A percentile compares a stretch with the other conserved stretches of the same genome.
Conservation (phyloP, 805 yeast species). For the Sungouiella blattae region DNA sequence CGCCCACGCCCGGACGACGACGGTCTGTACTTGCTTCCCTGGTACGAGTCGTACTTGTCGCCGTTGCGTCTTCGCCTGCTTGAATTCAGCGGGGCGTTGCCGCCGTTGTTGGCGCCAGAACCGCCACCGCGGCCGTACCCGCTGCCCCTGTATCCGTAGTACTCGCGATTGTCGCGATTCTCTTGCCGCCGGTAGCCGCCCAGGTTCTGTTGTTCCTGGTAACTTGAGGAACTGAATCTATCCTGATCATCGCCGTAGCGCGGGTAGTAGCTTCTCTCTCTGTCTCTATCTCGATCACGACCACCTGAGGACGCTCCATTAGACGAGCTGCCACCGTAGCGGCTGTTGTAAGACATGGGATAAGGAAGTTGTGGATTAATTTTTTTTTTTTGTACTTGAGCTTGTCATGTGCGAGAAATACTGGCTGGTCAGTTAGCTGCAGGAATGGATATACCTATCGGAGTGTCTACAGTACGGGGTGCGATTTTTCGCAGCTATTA, state of each 20-base stretch:
- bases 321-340: constrained; percentile 5
- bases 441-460: no score
- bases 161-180: constrained; percentile 6
- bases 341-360: constrained; percentile 12
- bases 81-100: neutral
- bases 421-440: no score
- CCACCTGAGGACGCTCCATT: constrained; percentile 1
- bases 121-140: constrained; percentile 2
- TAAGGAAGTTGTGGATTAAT: no score
- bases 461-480: no score
- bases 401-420: no score
- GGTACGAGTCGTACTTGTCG: constrained; percentile 10
- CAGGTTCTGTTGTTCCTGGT: no score
- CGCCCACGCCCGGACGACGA: no score
- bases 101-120: constrained; percentile 1
- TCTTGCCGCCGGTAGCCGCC: constrained; percentile 2
- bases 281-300: constrained; percentile 4
- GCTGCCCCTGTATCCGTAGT: constrained; percentile 9
- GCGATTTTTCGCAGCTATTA: no score
- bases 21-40: constrained; percentile 14
- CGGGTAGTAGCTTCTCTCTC: neutral
- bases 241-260: no score
- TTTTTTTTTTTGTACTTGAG: no score
- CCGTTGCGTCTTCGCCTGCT: constrained; percentile 3
- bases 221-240: no score